These are phyloP conservation scores for Sporothrix brunneoviolacea DNA, from an alignment of 2,329 filamentous ascomycete genomes.

Conservation along the genomic window DNA sequence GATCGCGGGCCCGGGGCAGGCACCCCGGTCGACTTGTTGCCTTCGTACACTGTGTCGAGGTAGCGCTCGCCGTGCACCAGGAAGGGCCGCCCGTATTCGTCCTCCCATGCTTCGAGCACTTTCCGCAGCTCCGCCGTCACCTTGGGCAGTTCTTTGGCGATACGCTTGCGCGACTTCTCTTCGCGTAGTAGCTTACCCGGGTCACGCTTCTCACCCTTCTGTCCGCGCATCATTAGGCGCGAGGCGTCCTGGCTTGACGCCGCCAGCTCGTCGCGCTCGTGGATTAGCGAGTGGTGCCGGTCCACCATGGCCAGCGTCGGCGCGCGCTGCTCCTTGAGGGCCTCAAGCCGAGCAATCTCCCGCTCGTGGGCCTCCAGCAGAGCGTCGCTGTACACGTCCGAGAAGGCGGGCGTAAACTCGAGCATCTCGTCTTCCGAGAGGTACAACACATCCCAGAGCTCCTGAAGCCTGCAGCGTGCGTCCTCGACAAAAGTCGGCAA, in stretches of 20 bases:
- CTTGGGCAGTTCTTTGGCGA: slow-evolving; percentile 92
- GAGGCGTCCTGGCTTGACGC: slow-evolving; percentile 92
- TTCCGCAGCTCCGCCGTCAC: slow-evolving; percentile 77
- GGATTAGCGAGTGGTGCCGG: slow-evolving; percentile 71
- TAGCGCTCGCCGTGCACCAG: slow-evolving; percentile 88
- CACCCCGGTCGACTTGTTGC: slow-evolving; percentile 27
- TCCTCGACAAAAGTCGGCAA: slow-evolving; percentile 95
- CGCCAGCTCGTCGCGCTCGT: slow-evolving; percentile 81
- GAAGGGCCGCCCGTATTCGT: slow-evolving; percentile 90
- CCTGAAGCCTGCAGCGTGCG: slow-evolving; percentile 80
- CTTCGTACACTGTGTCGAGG: slow-evolving; percentile 70
- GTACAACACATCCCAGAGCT: slow-evolving; percentile 90
- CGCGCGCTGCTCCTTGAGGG: slow-evolving; percentile 76
- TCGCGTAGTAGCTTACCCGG: slow-evolving; percentile 89
- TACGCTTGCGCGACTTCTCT: slow-evolving; percentile 97
- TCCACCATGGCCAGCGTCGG: slow-evolving; percentile 79
- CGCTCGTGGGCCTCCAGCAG: slow-evolving; percentile 90
- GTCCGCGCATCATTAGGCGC: slow-evolving; percentile 80
- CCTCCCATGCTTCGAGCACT: slow-evolving; percentile 79
- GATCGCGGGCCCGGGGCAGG: slow-evolving; percentile 56
- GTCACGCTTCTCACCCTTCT: slow-evolving; percentile 90
- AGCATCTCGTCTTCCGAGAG: slow-evolving; percentile 98
- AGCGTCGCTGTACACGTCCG: slow-evolving; percentile 94
- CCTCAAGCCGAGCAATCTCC: slow-evolving; percentile 76
- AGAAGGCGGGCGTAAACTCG: slow-evolving; percentile 94